Evolutionary conservation across 2,329 filamentous ascomycete species (phyloP).

Genomic region (Sclerotinia minor): DNA sequence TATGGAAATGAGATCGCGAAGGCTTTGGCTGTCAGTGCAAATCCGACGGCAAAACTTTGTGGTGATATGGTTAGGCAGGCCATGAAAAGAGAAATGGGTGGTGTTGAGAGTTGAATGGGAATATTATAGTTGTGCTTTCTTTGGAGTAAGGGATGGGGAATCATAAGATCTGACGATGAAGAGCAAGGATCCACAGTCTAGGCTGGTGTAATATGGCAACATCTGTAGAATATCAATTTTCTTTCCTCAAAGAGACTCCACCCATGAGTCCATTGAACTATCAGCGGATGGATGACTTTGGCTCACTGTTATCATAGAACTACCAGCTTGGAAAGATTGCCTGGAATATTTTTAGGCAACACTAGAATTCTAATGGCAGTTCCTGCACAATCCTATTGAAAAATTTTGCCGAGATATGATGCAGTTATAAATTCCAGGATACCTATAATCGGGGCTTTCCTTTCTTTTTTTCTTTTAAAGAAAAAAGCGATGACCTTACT

Average conservation of each 20-base stretch:
- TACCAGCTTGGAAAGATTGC: background rate
- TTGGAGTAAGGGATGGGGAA: slow-evolving; percentile 5
- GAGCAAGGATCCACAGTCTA: background rate
- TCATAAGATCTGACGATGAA: background rate
- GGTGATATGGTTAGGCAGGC: slow-evolving; percentile 68
- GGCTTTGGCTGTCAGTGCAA: slow-evolving; percentile 62
- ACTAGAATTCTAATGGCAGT: background rate
- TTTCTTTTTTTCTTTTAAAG: too few relatives aligned
- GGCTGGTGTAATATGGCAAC: background rate
- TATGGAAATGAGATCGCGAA: slow-evolving; percentile 67
- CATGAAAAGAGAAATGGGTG: slow-evolving; percentile 64
- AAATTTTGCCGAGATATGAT: background rate
- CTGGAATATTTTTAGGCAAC: background rate
- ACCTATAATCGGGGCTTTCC: background rate
- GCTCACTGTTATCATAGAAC: background rate
- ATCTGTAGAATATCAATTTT: background rate
- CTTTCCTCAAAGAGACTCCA: background rate
- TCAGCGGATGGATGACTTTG: background rate
- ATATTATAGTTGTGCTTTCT: background rate
- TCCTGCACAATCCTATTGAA: background rate
- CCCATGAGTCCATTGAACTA: background rate
- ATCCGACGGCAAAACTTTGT: slow-evolving; percentile 69
- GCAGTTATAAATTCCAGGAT: background rate
- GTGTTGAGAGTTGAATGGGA: background rate
- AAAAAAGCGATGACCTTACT: too few relatives aligned